Evolutionary conservation across 495 filamentous ascomycete genomes (phyloP), one percentile per base, ranked within the genome.

Genomic region (Lophium mytilinum): DNA sequence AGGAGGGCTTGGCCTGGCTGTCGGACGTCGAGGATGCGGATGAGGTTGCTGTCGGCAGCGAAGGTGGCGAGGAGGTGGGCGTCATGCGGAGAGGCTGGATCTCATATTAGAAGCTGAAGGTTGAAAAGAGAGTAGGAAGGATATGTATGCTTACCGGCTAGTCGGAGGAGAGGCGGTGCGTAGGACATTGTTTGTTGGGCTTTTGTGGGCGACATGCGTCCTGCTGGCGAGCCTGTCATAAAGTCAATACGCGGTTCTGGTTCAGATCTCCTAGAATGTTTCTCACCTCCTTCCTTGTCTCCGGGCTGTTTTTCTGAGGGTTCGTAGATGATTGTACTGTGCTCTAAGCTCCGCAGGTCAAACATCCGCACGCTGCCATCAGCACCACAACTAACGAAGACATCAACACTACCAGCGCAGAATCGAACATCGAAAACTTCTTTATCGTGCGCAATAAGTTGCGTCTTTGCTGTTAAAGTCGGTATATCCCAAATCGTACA

Each of bases 401-500:
- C 90, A 67, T 97, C 94, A 36, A 93, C 86, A 63, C 88, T 95
- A 64, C 94, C 90, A 19, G 90, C 90, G 72, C 93, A 96, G 71
- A 97, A 99, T 11, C 93, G 84, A 36, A 99, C 93, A 69, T 99
- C 93, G 64, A 94, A 99, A 5, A 99, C 93, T 72, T 99, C 93
- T 70, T 96, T 97, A 72, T 99, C 93, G 66, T 99, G 93, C 21
- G 93, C 93, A 71, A 99, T 99, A 12, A 99, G 73, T 70, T 99
- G 93, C 1, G 93, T 99, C 72, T 99, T 99, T 12, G 93, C 93
- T 0, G 93, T 99, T 58, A 99, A 74, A 3, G 93, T 96, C 2
- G 93, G 93, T 33, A 99, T 99, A 66, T 99, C 93, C 93, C 93
- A 99, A 55, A 99, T 97, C n/a, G 93, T 99, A 73, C 93, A 99